Evolutionary conservation across 345 rosid species (phyloP), one percentile per base, ranked within the genome.

Genomic region (Clausena lansium): DNA sequence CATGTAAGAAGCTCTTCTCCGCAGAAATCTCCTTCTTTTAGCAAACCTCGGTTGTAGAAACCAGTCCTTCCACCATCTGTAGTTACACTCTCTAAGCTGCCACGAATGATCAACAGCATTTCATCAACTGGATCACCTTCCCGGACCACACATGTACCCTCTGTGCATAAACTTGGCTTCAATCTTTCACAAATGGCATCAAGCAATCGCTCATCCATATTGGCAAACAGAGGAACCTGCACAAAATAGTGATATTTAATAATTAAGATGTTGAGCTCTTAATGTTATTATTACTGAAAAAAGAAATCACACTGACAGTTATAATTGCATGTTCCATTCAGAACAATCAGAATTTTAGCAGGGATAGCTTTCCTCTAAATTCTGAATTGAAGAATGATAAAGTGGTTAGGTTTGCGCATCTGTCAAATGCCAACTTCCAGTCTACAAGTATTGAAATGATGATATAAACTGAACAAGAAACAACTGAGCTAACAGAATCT

Each of bases 21-120:
- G 19, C 96, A 91, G 58, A 91, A 91, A 80, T 90, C 96, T 0
- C 95, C 95, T 83, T 90, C 95, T 80, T 90, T 89, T 66, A 94
- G 75, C 20, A 82, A 81, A 6, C 95, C 94, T 80, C 91, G 78
- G 77, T 94, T 92, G 87, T 85, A 94, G 81, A 92, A 92, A 2
- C 98, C 98, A 58, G 91, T 94, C 81, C 98, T 86, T 58, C 97
- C 95, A 61, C 97, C 98, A 80, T 94, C 98, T 35, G 98, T 94
- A 0, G 98, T 92, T 45, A 92, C 94, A 74, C 98, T 94, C 76
- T 94, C 98, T 30, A 92, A 86, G 60, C 92, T 82, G 8, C 97
- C 98, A 2, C 94, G 88, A 22, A 94, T 94, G 28, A 94, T 91
- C 83, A 92, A 94, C 8, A 94, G 87, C 98, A 94, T 94, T 81